Percentiles rank a stretch among this genome's conserved stretches.
phyloP scores from a whole-genome alignment of 2,329 filamentous ascomycete species.

The Xylaria sp. region DNA sequence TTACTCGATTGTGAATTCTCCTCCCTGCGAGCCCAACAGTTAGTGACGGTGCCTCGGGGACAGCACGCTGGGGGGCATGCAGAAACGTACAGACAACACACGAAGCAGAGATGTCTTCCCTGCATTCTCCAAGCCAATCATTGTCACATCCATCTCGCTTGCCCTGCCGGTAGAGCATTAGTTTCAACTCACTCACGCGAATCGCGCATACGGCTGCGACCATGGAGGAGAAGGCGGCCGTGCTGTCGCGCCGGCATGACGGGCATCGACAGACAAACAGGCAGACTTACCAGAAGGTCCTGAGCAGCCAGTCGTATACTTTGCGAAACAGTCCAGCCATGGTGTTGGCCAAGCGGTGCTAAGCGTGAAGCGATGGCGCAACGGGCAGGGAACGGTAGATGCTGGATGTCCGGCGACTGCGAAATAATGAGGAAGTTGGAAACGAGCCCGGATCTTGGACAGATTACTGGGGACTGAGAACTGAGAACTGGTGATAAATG shows the following conservation, averaged over 20 bases:
- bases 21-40: constrained; percentile 58
- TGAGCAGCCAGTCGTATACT: constrained; percentile 97
- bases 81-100: constrained; percentile 78
- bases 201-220: constrained; percentile 22
- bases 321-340: constrained; percentile 92
- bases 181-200: constrained; percentile 2
- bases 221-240: constrained; percentile 23
- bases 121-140: constrained; percentile 97
- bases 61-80: constrained; percentile 9
- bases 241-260: constrained; percentile 26
- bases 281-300: constrained; percentile 83
- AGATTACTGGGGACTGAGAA: constrained; percentile 11
- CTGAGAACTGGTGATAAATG: constrained; percentile 15
- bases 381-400: not conserved
- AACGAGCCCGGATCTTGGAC: constrained; percentile 20
- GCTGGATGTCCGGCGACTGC: not conserved
- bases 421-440: constrained; percentile 24
- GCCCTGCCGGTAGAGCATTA: constrained; percentile 56
- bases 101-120: constrained; percentile 93
- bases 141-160: constrained; percentile 99
- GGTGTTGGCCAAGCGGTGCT: constrained; percentile 30
- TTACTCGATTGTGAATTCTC: constrained; percentile 98
- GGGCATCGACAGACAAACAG: constrained; percentile 12
- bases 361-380: constrained; percentile 4
- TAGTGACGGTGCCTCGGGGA: constrained; percentile 16